Percentiles rank a stretch among this genome's conserved stretches.
Conservation (phyloP, 2,329 filamentous ascomycete genomes). For the Verticillium alfalfae region DNA sequence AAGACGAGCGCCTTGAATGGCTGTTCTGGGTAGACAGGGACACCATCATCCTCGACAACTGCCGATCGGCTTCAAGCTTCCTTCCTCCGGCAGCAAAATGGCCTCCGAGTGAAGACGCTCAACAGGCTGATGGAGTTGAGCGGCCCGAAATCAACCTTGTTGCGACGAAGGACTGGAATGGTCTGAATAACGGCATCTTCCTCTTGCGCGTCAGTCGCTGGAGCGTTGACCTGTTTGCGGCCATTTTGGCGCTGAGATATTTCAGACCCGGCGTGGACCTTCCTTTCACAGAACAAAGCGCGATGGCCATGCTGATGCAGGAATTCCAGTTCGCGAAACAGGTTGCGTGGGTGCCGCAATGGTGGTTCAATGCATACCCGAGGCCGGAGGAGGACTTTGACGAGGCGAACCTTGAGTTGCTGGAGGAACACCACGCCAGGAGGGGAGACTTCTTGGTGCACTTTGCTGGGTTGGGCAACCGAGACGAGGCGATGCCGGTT, state of each 20-base stretch:
- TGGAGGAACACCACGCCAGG: background rate
- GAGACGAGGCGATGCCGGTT: background rate
- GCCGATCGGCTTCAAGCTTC: slow-evolving; percentile 6
- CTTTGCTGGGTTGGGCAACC: slow-evolving; percentile 8
- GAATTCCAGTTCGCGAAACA: slow-evolving; percentile 5
- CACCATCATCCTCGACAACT: slow-evolving; percentile 13
- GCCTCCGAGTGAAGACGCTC: background rate
- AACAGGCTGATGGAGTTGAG: too few relatives aligned
- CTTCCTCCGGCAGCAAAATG: slow-evolving; percentile 2
- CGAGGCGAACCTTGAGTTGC: background rate
- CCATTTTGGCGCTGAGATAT: slow-evolving; percentile 10
- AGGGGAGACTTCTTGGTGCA: slow-evolving; percentile 13
- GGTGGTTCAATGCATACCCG: slow-evolving; percentile 14
- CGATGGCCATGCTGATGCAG: slow-evolving; percentile 12
- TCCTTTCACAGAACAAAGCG: slow-evolving; percentile 11
- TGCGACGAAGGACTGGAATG: slow-evolving; percentile 10
- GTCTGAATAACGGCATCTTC: slow-evolving; percentile 14
- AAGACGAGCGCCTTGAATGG: slow-evolving; percentile 9
- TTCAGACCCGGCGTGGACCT: slow-evolving; percentile 9
- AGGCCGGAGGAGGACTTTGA: background rate
- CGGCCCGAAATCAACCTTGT: slow-evolving; percentile 5
- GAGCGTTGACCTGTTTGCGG: slow-evolving; percentile 12
- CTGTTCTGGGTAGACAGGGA: slow-evolving; percentile 16
- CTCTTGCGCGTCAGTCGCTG: slow-evolving; percentile 9
- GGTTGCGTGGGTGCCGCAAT: slow-evolving; percentile 9